Evolutionary conservation across 345 rosid species (phyloP).

Genomic region (Euphorbia pulcherrima): DNA sequence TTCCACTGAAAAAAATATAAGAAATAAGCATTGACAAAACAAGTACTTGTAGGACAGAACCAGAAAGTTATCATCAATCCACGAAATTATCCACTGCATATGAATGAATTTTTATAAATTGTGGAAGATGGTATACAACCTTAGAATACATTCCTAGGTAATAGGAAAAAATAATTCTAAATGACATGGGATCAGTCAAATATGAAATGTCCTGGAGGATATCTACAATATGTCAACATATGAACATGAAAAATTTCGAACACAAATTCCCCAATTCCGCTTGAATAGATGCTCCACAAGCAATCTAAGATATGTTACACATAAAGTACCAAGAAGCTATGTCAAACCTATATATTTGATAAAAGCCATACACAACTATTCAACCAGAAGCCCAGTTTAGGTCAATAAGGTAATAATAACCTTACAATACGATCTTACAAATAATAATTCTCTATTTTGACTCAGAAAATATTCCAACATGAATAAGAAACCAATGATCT

Average conservation of each 20-base stretch:
- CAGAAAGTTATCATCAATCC: background rate
- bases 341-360: background rate
- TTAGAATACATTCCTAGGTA: slow-evolving; percentile 13
- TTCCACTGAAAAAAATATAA: slow-evolving; percentile 54
- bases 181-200: slow-evolving; percentile 2
- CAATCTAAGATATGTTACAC: slow-evolving; percentile 12
- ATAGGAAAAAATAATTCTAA: background rate
- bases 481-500: background rate
- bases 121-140: background rate
- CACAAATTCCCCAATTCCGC: slow-evolving; percentile 8
- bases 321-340: background rate
- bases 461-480: background rate
- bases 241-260: background rate
- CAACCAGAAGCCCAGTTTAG: slow-evolving; percentile 7
- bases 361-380: background rate
- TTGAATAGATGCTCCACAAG: slow-evolving; percentile 1
- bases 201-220: background rate
- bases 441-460: background rate
- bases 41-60: background rate
- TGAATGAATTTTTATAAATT: background rate
- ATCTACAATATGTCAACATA: no score
- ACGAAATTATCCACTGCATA: background rate
- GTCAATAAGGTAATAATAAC: slow-evolving; percentile 1
- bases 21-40: background rate
- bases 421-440: background rate